Evolutionary conservation across 163 green algal genomes (phyloP).

Genomic region (Picocystis sp.): DNA sequence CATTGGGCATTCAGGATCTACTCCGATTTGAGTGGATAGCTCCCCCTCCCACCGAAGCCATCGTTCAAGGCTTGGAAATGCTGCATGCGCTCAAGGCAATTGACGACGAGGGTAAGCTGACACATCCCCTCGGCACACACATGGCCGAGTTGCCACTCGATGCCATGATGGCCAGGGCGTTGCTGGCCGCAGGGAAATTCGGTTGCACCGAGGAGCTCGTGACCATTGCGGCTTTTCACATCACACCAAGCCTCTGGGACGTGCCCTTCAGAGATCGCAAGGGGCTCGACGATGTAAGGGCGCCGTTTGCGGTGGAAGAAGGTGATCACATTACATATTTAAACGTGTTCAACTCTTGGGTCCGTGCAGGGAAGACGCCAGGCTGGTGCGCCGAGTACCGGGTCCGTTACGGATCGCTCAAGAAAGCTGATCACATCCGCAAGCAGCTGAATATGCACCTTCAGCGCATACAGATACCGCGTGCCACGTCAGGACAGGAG

Average conservation of each 20-base stretch:
- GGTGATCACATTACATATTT: constrained; percentile 67
- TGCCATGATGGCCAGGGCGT: constrained; percentile 31
- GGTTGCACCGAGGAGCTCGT: constrained; percentile 60
- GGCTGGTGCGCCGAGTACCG: constrained; percentile 3
- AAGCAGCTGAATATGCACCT: constrained; percentile 18
- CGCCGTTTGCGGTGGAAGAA: constrained; percentile 41
- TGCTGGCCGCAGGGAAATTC: constrained; percentile 36
- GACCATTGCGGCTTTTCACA: constrained; percentile 46
- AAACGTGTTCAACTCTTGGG: constrained; percentile 67
- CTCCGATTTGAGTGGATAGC: constrained; percentile 66
- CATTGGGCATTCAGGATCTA: constrained; percentile 70
- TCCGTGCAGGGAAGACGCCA: background rate
- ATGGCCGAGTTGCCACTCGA: constrained; percentile 67
- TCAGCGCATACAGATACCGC: constrained; percentile 2
- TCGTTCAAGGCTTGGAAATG: constrained; percentile 77
- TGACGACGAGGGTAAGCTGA: constrained; percentile 59
- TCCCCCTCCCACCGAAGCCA: constrained; percentile 58
- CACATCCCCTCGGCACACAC: constrained; percentile 25
- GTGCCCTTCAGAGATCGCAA: background rate
- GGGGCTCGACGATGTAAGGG: constrained; percentile 10
- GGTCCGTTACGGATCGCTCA: background rate
- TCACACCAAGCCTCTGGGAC: constrained; percentile 38
- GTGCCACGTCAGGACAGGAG: constrained; percentile 15
- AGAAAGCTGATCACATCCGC: constrained; percentile 2
- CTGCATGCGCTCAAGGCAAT: constrained; percentile 77